Percentiles rank a stretch among this genome's conserved stretches.
These are phyloP conservation scores for Vaccinium darrowii DNA, from an alignment of 148 eudicot genomes.

Conservation along the genomic window DNA sequence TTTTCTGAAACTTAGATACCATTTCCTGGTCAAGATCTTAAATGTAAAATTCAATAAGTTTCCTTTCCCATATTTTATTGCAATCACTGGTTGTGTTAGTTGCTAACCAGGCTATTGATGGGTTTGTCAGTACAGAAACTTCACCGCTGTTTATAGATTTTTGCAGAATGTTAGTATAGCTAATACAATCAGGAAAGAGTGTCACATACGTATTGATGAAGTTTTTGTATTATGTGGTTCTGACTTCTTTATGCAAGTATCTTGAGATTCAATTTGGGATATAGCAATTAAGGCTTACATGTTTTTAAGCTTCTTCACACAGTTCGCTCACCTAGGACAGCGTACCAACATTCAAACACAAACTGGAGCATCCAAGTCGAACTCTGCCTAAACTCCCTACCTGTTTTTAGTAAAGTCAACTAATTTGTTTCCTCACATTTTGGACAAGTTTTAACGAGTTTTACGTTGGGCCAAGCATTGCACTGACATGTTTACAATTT, in stretches of 20 bases:
- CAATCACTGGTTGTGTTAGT: constrained; percentile 1
- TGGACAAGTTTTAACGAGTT: not conserved
- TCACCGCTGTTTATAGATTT: not conserved
- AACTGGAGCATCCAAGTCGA: not conserved
- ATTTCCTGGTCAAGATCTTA: not conserved
- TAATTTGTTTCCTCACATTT: not conserved
- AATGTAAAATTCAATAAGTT: not conserved
- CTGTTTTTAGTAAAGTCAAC: not conserved
- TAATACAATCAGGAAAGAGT: not conserved
- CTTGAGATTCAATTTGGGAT: not conserved
- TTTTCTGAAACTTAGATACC: not conserved
- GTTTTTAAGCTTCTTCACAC: not conserved
- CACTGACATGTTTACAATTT: not conserved
- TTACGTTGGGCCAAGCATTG: not conserved
- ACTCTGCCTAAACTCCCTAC: not conserved
- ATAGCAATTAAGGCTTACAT: not conserved
- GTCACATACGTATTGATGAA: not conserved
- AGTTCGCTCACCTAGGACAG: not conserved
- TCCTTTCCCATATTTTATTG: not conserved
- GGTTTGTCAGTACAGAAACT: not conserved
- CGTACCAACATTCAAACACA: not conserved
- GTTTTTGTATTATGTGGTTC: not conserved
- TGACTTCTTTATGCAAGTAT: not conserved
- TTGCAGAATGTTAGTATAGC: not conserved
- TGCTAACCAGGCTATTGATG: not conserved